A percentile compares a stretch with the other conserved stretches of the same genome.
phyloP scores from a whole-genome alignment of 805 yeast genomes.

The Yarrowia osloensis region DNA sequence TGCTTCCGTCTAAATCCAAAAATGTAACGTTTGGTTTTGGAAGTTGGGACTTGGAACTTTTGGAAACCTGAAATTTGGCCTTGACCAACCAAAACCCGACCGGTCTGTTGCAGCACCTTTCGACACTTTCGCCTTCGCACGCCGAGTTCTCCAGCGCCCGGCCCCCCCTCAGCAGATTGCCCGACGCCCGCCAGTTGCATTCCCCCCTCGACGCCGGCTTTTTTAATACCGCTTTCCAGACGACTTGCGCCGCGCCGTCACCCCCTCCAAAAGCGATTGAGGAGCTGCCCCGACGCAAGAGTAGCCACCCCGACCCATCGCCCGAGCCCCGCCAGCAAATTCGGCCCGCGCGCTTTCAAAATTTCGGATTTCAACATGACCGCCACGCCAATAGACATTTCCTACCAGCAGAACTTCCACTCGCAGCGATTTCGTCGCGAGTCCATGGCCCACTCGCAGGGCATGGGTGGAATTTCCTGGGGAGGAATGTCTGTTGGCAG shows the following conservation, averaged over 20 bases:
- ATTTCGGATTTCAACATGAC: conserved; percentile 32
- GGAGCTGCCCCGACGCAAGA: not conserved
- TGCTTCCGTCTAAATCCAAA: conserved; percentile 17
- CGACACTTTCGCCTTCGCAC: no score
- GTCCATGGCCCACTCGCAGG: conserved; percentile 92
- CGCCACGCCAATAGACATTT: conserved; percentile 48
- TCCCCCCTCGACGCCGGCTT: not conserved
- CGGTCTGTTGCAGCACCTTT: no score
- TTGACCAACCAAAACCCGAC: not conserved
- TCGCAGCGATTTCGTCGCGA: conserved; percentile 70
- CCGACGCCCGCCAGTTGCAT: not conserved
- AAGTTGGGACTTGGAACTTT: conserved; percentile 30
- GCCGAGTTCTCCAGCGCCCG: not conserved
- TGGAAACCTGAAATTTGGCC: conserved; percentile 25
- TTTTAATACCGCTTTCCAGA: not conserved
- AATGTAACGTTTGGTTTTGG: conserved; percentile 21
- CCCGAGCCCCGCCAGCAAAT: not conserved
- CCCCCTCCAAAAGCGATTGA: not conserved
- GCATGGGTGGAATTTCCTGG: conserved; percentile 98
- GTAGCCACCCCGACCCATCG: not conserved
- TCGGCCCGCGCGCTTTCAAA: not conserved
- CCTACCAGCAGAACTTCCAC: conserved; percentile 42
- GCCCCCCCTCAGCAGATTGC: not conserved
- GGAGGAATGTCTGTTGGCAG: conserved; percentile 93
- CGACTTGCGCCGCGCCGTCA: not conserved